Conservation (phyloP, 2,329 filamentous ascomycete genomes). For the Sclerotinia nivalis region DNA sequence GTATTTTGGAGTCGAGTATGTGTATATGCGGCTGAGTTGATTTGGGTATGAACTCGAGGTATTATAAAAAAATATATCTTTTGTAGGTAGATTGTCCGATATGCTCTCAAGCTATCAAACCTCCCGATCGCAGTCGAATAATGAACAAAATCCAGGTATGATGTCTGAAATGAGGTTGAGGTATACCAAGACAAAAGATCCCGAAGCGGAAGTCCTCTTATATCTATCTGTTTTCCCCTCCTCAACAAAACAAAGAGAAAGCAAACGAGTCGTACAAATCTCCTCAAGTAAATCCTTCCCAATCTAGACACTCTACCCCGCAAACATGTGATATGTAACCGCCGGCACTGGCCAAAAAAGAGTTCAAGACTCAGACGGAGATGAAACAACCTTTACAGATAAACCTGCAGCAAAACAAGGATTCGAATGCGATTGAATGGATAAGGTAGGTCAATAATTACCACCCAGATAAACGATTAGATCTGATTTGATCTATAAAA, state of each 20-base stretch:
- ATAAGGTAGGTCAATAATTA: not conserved
- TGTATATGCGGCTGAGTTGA: not conserved
- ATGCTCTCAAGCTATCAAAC: not conserved
- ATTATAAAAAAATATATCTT: not conserved
- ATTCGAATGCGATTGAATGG: conserved; percentile 1
- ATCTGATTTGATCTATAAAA: not conserved
- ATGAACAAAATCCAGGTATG: not conserved
- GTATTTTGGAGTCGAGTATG: not conserved
- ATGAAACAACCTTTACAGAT: conserved; percentile 3
- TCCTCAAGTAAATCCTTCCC: not conserved
- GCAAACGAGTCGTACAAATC: not conserved
- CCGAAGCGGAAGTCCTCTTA: conserved; percentile 3
- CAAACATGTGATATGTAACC: not conserved
- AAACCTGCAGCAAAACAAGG: not conserved
- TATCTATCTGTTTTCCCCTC: not conserved
- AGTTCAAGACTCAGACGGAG: not conserved
- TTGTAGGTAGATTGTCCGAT: not conserved
- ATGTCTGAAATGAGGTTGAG: not conserved
- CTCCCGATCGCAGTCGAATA: not conserved
- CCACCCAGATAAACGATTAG: not conserved
- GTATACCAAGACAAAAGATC: not conserved
- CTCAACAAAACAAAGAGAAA: conserved; percentile 4
- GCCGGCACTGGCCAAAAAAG: not conserved
- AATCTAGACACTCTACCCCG: conserved; percentile 1
- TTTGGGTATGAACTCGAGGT: not conserved